Evolutionary conservation across 2,329 filamentous ascomycete genomes (phyloP).

Genomic region (Coleophoma cylindrospora): DNA sequence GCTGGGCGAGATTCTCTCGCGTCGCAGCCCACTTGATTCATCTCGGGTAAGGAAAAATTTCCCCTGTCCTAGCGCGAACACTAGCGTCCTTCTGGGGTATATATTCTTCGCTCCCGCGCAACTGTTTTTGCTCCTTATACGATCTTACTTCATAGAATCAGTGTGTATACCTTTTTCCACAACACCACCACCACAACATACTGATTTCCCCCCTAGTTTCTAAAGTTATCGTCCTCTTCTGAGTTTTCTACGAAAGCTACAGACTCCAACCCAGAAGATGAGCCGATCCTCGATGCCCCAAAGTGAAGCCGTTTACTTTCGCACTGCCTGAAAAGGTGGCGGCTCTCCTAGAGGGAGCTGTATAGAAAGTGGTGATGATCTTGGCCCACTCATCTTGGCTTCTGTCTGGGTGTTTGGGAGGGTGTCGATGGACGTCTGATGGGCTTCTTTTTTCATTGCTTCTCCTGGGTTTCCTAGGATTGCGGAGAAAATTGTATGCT

Average conservation of each 20-base stretch:
- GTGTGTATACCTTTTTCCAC: constrained; percentile 50
- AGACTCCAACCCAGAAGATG: constrained; percentile 82
- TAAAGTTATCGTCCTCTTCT: constrained; percentile 91
- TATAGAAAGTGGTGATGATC: constrained; percentile 92
- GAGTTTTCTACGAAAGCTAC: constrained; percentile 86
- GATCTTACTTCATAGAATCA: no score
- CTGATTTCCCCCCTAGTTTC: constrained; percentile 45
- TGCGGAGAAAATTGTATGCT: background rate
- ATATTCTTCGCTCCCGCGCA: no score
- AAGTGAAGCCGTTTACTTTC: constrained; percentile 70
- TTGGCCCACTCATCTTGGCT: constrained; percentile 68
- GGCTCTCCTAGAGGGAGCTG: constrained; percentile 39
- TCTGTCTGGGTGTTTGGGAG: constrained; percentile 73
- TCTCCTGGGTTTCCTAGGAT: constrained; percentile 36
- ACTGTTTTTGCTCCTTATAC: no score
- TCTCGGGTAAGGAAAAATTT: no score
- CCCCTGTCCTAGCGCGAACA: no score
- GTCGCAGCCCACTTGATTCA: no score
- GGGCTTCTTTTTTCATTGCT: constrained; percentile 56
- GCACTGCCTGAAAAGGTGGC: constrained; percentile 55
- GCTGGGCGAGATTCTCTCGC: no score
- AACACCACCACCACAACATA: constrained; percentile 31
- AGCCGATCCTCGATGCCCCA: constrained; percentile 46
- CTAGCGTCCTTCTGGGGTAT: no score
- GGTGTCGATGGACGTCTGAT: constrained; percentile 85